Evolutionary conservation across 177 flowering plant species (phyloP).

Genomic region (Vitis hybrid): DNA sequence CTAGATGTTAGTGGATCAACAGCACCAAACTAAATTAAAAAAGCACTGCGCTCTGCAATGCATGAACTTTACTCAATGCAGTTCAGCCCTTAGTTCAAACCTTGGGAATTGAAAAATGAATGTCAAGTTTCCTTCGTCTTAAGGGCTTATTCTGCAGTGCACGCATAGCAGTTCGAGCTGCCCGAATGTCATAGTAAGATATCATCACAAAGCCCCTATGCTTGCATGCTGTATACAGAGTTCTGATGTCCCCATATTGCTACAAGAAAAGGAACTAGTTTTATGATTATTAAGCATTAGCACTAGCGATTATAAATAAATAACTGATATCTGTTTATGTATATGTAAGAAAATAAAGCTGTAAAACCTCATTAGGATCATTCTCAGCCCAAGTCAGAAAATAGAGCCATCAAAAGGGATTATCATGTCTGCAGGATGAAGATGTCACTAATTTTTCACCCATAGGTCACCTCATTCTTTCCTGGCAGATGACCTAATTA

Average conservation of each 20-base stretch:
- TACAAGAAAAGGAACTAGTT: constrained; percentile 16
- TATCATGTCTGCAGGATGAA: no score
- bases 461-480: no score
- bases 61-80: no score
- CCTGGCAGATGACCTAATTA: no score
- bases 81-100: constrained; percentile 24
- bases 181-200: constrained; percentile 72
- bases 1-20: neutral
- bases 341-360: no score
- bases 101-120: constrained; percentile 83
- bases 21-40: neutral
- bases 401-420: no score
- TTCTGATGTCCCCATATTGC: constrained; percentile 75
- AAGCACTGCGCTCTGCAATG: neutral
- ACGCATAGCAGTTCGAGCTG: constrained; percentile 72
- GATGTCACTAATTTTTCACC: no score
- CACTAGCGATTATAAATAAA: neutral
- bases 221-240: constrained; percentile 75
- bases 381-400: no score
- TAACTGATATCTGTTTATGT: neutral
- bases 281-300: neutral
- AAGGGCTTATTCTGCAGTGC: constrained; percentile 62
- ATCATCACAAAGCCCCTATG: constrained; percentile 85
- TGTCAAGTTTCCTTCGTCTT: constrained; percentile 67
- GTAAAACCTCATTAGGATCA: no score